Percentiles rank a stretch among this genome's conserved stretches.
phyloP scores from a whole-genome alignment of 2,329 filamentous ascomycete species.

The Penicillium frequentans region DNA sequence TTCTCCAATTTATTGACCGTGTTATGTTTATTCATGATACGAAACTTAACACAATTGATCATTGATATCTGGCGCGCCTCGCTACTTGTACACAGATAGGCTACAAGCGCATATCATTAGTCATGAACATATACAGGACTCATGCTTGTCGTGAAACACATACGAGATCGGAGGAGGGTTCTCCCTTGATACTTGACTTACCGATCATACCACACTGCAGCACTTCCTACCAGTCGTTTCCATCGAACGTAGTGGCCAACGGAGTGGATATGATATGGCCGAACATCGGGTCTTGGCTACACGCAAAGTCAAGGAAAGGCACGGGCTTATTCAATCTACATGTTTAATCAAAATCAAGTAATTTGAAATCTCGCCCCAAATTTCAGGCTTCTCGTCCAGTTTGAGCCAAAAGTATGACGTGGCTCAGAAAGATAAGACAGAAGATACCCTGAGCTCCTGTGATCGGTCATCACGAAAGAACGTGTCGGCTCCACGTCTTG shows the following conservation, averaged over 20 bases:
- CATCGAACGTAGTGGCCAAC: conserved; percentile 53
- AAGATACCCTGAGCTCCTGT: too few relatives aligned
- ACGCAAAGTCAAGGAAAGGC: conserved; percentile 22
- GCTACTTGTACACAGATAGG: neutral
- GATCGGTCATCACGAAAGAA: too few relatives aligned
- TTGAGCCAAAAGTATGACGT: conserved; percentile 51
- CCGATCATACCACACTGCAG: conserved; percentile 54
- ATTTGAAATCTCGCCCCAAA: too few relatives aligned
- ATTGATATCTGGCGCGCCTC: too few relatives aligned
- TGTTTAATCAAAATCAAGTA: conserved; percentile 26
- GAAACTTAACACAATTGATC: too few relatives aligned
- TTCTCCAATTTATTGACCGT: too few relatives aligned
- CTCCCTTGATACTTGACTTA: conserved; percentile 3
- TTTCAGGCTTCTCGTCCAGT: too few relatives aligned
- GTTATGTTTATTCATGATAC: too few relatives aligned
- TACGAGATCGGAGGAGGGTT: too few relatives aligned
- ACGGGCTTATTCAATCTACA: conserved; percentile 51
- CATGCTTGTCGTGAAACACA: neutral
- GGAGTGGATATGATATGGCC: conserved; percentile 46
- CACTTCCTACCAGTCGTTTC: conserved; percentile 52
- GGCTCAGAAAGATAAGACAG: conserved; percentile 23
- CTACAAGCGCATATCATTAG: neutral
- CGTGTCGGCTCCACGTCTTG: too few relatives aligned
- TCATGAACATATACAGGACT: neutral
- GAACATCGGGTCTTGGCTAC: conserved; percentile 45